Base-by-base conservation (phyloP, 108 stramenopile genomes). In the Stephanodiscus triporus region DNA sequence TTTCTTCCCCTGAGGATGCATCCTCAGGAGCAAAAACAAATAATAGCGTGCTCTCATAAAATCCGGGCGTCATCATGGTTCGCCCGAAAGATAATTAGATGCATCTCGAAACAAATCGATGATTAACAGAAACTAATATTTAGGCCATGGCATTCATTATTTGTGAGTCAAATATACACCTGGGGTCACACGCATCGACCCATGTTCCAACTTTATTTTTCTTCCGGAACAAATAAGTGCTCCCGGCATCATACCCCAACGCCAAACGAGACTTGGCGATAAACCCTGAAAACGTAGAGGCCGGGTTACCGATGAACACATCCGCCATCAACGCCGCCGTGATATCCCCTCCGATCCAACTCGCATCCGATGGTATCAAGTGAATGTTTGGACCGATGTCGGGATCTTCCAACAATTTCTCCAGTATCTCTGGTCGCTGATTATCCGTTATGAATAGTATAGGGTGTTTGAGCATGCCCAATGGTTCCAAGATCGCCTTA, bases 271-370 rank as follows among this genome's bases (percentile, higher is more conserved):
- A 67, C 43, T 81, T 81, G 74, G 74, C 80, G 69, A 81, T 81
- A 20, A 81, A 81, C 2, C 74, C 80, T 6, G 69, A 70, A 55
- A 81, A 71, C 14, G 74, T 60, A 24, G 55, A 59, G 0, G 80
- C 80, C 0, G 80, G 79, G 63, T 80, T 80, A 0, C 79, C 79
- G 57, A 80, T 74, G 48, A 80, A 80, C 16, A 60, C 79, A 45
- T 73, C 56, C 6, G 66, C 43, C 68, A 73, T 64, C 1, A 74
- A 55, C 19, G 61, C 79, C 24, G 64, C 34, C 22, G 79, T 72
- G 30, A 80, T 61, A 53, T 80, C 79, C 38, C 79, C 79, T 53
- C 79, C 79, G 13, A 80, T 55, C 79, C 79, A 80, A 69, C 79
- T 80, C 4, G 66, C 60, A 16, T 68, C 72, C 16, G 50, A n/a